These are phyloP conservation scores for Canavalia ensiformis DNA, from an alignment of 306 rosid species.

Conservation along the genomic window DNA sequence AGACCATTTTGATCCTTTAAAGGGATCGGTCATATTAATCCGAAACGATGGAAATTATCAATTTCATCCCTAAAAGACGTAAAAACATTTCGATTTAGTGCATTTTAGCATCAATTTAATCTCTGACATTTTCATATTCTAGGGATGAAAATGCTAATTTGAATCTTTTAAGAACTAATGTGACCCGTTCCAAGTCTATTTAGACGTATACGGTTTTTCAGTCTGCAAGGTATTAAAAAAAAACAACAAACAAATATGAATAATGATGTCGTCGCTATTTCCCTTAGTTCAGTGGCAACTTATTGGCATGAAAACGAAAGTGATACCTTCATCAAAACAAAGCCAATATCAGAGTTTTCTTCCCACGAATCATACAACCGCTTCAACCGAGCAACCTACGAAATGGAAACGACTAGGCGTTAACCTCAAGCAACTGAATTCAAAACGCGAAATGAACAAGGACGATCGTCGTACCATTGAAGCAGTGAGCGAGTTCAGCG, in stretches of 20 bases:
- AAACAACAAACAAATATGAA: neutral
- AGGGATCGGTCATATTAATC: too few species aligned
- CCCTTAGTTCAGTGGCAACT: slow-evolving; percentile 29
- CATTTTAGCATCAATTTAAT: too few species aligned
- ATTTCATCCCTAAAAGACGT: too few species aligned
- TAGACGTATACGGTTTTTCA: too few species aligned
- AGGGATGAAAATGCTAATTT: too few species aligned
- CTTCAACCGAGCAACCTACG: slow-evolving; percentile 80
- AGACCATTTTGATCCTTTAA: too few species aligned
- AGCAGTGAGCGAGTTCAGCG: slow-evolving; percentile 73
- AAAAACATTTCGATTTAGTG: too few species aligned
- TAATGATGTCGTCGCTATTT: neutral
- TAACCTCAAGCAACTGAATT: slow-evolving; percentile 19
- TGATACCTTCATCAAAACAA: slow-evolving; percentile 92
- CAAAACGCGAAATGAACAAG: slow-evolving; percentile 24
- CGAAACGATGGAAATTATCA: too few species aligned
- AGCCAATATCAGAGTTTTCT: slow-evolving; percentile 87
- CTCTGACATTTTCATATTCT: too few species aligned
- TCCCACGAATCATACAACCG: slow-evolving; percentile 95
- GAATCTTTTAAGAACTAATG: too few species aligned
- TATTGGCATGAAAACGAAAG: neutral
- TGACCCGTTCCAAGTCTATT: too few species aligned
- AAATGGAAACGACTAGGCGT: slow-evolving; percentile 46
- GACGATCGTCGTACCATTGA: slow-evolving; percentile 57
- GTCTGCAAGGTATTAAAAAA: neutral